Conservation (phyloP, 345 rosid genomes). For the Rhodamnia rubescens region DNA sequence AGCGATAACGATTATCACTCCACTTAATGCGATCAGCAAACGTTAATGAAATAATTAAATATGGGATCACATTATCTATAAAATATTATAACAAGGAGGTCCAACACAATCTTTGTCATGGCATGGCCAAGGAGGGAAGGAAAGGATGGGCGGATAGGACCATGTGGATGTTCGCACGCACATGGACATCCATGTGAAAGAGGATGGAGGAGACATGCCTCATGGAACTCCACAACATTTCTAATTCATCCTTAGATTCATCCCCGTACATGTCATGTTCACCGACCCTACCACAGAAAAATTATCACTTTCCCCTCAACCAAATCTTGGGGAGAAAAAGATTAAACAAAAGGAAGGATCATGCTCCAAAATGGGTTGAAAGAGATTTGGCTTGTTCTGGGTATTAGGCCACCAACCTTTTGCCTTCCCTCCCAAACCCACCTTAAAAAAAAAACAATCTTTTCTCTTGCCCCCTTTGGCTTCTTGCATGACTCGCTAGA, state of each 20-base stretch:
- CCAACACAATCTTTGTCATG: not conserved
- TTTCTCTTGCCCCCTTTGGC: conserved; percentile 6
- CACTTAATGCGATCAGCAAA: too few relatives aligned
- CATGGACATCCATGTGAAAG: conserved; percentile 9
- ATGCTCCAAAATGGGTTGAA: conserved; percentile 1
- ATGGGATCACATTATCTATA: too few relatives aligned
- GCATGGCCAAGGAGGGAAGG: not conserved
- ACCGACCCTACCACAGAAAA: not conserved
- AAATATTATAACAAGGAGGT: too few relatives aligned
- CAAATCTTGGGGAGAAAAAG: not conserved
- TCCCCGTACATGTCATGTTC: not conserved
- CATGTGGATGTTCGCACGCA: not conserved
- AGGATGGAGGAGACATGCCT: not conserved
- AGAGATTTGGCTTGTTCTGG: conserved; percentile 19
- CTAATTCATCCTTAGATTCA: not conserved
- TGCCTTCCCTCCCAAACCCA: not conserved
- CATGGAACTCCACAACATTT: not conserved
- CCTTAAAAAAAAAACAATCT: not conserved
- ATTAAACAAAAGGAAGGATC: not conserved
- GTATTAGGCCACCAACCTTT: conserved; percentile 32
- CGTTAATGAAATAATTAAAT: too few relatives aligned
- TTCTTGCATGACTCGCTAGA: conserved; percentile 32
- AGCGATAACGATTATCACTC: too few relatives aligned
- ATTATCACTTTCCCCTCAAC: conserved; percentile 1
- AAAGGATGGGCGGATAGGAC: not conserved